Base-by-base conservation (phyloP, 306 rosid species). In the Quercus rubra region DNA sequence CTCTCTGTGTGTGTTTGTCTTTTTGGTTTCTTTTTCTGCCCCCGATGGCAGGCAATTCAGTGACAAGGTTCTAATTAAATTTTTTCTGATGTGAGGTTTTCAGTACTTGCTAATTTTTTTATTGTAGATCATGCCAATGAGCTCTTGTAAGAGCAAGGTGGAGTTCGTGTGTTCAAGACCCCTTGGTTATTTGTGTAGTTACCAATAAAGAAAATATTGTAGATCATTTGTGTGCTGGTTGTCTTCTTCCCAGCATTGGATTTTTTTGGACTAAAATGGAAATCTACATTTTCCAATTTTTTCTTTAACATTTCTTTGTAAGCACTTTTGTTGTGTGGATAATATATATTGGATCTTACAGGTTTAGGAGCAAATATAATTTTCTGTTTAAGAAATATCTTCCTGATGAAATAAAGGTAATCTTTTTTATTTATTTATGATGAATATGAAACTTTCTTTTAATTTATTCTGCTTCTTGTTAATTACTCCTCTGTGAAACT, bases 301-400 rank as follows among this genome's bases (percentile, higher is more conserved):
- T 73, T 77, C 38, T 74, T 63, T 70, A 35, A 67, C 17, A 41
- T 73, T 77, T 31, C 4, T 3, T 15, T 25, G 4, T 49, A 74
- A 61, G 25, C 67, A 63, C 15, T 55, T 67, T 25, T 76, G 55
- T 55, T 51, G 41, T 68, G 57, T 71, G 21, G 35, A 9, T 54
- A 10, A 73, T 33, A 66, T 73, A 7, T 78, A 9, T 46, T 71
- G 81, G 76, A 77, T 70, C 81, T 87, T 77, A 74, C 93, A 92
- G 97, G 88, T 90, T 86, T 82, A 94, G 84, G 85, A 90, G 90
- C 86, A 87, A 94, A 85, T 92, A 87, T 68, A 74, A 66, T 79
- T 94, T 94, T 78, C 83, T 90, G 15, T 92, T 55, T 58, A 87
- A 88, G 59, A 74, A 81, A 55, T 77, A 73, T 25, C 77, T 75